Base-by-base conservation (phyloP, 2,329 filamentous ascomycete genomes). In the Fusarium sp. region DNA sequence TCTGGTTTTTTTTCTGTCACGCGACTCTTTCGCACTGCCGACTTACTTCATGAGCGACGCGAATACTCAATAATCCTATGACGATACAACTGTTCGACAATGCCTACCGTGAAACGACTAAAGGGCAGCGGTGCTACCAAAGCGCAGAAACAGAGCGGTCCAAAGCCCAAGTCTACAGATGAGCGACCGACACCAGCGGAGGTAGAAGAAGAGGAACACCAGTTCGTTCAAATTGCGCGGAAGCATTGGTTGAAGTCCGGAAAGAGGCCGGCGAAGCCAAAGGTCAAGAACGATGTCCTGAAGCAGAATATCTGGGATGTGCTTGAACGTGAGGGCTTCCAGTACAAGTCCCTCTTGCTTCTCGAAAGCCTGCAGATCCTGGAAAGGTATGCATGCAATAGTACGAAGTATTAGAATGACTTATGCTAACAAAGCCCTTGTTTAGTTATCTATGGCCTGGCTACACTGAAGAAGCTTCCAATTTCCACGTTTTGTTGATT, bases 321-420 rank as follows among this genome's bases (percentile, higher is more conserved):
- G 57, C 82, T 99, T 72, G 94, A 97, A 80, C 89, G 90, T 69
- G 92, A 94, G 56, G 86, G 88, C 57, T 98, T 97, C 76, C 84
- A 88, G 34, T 89, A 91, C 78, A 91, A 89, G 77, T 91, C 91
- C 7, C 85, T 99, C 23, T 83, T 97, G 69, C 87, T 92, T 28
- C 85, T 99, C 57, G 96, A 99, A 80, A 95, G 94, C 72, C 81
- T 98, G 73, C 96, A 97, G 82, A 89, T 94, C 41, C 81, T 99
- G 62, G 96, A 99, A 79, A 92, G 87, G 90, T 92, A 81, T 26
- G 61, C 16, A 9, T 44, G 44, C 30, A 13, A 10, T 26, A 4
- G 23, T 7, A 6, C 15, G 37, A 15, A n/a, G 13, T 6, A 28
- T 7, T n/a, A 12, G 23, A 11, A 20, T 81, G 7, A 13, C 7